Conservation (phyloP, 495 filamentous ascomycete genomes). For the Niebla homalea region DNA sequence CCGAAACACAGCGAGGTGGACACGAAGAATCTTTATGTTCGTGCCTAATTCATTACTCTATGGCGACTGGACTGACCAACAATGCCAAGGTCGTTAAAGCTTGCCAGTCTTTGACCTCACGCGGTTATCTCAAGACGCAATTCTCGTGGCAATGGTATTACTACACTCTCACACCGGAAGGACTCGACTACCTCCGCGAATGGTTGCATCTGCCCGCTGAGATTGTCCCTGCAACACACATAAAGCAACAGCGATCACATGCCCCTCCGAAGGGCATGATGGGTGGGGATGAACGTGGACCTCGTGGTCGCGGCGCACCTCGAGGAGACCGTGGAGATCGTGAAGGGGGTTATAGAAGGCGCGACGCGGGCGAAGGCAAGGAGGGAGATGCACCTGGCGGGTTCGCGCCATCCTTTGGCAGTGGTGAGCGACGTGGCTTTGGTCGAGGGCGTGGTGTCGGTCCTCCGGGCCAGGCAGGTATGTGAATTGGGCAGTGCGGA, state of each 20-base stretch:
- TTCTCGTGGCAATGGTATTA: constrained; percentile 99
- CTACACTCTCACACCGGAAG: constrained; percentile 99
- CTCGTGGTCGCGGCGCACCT: constrained; percentile 50
- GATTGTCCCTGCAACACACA: constrained; percentile 98
- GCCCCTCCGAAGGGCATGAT: constrained; percentile 97
- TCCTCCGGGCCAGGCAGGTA: constrained; percentile 47
- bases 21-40: constrained; percentile 90
- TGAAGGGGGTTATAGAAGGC: constrained; percentile 85
- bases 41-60: background rate
- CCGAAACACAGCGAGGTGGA: constrained; percentile 88
- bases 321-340: constrained; percentile 59
- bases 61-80: background rate
- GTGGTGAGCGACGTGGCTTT: constrained; percentile 60
- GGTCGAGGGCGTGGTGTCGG: constrained; percentile 77
- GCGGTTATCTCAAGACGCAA: constrained; percentile 96
- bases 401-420: constrained; percentile 77
- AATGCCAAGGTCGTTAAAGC: constrained; percentile 77
- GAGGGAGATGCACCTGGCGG: constrained; percentile 91
- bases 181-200: constrained; percentile 99
- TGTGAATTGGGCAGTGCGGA: background rate
- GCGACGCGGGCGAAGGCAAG: constrained; percentile 79
- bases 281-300: constrained; percentile 77
- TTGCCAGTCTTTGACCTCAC: constrained; percentile 90
- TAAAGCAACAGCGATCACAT: constrained; percentile 99
- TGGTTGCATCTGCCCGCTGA: constrained; percentile 99